Percentiles rank a stretch among this genome's conserved stretches.
Conservation (phyloP, 2,329 filamentous ascomycete species). For the Harringtonia lauricola region DNA sequence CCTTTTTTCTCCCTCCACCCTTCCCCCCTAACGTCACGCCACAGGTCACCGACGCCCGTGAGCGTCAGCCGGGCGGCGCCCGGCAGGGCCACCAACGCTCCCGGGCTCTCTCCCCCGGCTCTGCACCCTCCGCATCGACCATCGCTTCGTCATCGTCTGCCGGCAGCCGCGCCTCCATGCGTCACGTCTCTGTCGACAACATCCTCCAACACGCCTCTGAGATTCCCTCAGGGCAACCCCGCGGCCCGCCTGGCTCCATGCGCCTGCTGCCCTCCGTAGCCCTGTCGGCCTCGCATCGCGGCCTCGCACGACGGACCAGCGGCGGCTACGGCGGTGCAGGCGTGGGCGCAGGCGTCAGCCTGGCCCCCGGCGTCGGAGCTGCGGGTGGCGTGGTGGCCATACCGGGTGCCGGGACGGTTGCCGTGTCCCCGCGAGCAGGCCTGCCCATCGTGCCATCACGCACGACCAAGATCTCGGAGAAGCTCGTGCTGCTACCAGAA, state of each 20-base stretch:
- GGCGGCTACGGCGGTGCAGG: conserved; percentile 19
- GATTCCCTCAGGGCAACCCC: conserved; percentile 86
- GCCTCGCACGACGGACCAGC: conserved; percentile 13
- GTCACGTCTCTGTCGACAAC: conserved; percentile 84
- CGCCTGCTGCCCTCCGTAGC: conserved; percentile 14
- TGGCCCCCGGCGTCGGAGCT: conserved; percentile 6
- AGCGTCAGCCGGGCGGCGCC: conserved; percentile 24
- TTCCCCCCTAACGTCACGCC: neutral
- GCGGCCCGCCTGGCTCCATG: conserved; percentile 55
- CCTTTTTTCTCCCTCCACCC: too few relatives aligned
- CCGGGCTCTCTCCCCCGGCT: conserved; percentile 6
- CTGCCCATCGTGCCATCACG: conserved; percentile 62
- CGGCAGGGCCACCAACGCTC: conserved; percentile 8
- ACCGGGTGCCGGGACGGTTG: neutral
- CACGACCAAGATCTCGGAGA: conserved; percentile 91
- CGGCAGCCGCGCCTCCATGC: conserved; percentile 39
- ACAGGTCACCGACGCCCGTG: conserved; percentile 47
- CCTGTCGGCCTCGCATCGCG: conserved; percentile 5
- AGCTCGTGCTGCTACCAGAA: conserved; percentile 88
- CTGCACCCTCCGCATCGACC: conserved; percentile 14
- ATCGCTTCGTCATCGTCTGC: conserved; percentile 11
- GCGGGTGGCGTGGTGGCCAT: conserved; percentile 20
- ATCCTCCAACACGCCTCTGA: conserved; percentile 89
- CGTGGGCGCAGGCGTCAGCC: neutral
- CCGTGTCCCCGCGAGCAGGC: conserved; percentile 20